A percentile compares a stretch with the other conserved stretches of the same genome.
phyloP scores from a whole-genome alignment of 345 rosid species.

The Lepidium didymum region DNA sequence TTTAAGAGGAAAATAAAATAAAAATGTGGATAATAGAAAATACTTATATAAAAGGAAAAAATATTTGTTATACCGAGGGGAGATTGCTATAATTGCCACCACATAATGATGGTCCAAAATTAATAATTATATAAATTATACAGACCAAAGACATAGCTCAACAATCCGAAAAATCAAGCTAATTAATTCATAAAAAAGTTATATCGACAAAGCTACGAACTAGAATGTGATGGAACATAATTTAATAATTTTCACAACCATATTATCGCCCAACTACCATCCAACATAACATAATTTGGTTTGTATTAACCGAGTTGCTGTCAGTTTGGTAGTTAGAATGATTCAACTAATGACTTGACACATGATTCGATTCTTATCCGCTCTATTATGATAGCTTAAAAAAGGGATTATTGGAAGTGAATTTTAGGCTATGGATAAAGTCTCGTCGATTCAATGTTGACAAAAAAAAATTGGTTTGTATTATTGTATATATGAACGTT shows the following conservation, averaged over 20 bases:
- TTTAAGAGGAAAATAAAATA: background rate
- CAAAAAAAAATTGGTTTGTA: no score
- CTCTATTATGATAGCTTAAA: no score
- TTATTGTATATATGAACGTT: no score
- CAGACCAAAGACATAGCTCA: background rate
- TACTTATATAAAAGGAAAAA: background rate
- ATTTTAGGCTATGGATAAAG: no score
- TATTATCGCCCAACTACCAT: constrained; percentile 24
- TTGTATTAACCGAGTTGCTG: no score
- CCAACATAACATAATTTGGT: constrained; percentile 5
- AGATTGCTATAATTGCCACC: background rate
- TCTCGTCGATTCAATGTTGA: no score
- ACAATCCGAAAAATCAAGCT: background rate
- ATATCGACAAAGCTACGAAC: constrained; percentile 1
- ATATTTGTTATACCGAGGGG: background rate
- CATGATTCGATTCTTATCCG: no score
- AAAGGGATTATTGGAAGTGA: no score
- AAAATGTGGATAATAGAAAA: background rate
- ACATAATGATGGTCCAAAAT: background rate
- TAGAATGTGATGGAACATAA: constrained; percentile 7
- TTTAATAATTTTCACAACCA: constrained; percentile 19
- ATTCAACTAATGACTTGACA: no score
- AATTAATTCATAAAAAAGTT: constrained; percentile 10
- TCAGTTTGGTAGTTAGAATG: no score
- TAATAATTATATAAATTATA: background rate